Base-by-base conservation (phyloP, 2,329 filamentous ascomycete species). In the Xylariaceae sp. region DNA sequence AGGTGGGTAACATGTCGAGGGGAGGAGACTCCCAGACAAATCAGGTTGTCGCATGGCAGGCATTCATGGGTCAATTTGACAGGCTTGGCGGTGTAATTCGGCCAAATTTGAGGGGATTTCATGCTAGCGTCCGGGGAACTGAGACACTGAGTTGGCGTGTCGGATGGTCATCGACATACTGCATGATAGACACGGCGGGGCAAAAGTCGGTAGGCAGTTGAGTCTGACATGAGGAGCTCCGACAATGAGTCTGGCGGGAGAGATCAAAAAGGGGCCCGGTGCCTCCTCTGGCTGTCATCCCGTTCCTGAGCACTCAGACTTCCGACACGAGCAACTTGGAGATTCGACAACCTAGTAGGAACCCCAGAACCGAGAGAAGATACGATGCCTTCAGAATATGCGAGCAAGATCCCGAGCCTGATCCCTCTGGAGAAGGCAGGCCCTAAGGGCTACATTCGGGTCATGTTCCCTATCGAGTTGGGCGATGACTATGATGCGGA, bases 401-500 rank as follows among this genome's bases (percentile, higher is more conserved):
- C 60, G 34, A 62, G 52, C 55, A 56, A 64, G 39, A 59, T 70
- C 53, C 65, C 63, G 35, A 58, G 57, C 59, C 65, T 65, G 39
- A 71, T 67, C n/a, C 64, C 64, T 47, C 59, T 70, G 58, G 72
- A 75, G 64, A 72, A 71, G 41, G 71, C 69, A 37, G 72, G 72
- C 0, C 72, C 73, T 2, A 73, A 73, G 52, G 71, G 69, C 13
- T 74, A 69, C 54, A 65, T 74, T 5, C 71, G 72, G 11, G 71
- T 71, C 47, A 59, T 73, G n/a, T 73, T 75, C 49, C 70, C 70
- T 2, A 70, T 75, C 37, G 69, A 73, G 52, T 65, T 75, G 1
- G 52, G 62, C 5, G 67, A 73, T 0, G 55, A 66, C 37, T 74
- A 74, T 55, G 63, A 74, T 47, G 50, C 69, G 1, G 64, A 70